Base-by-base conservation (phyloP, 768 basidiomycete species). In the Lactarius pseudohatsudake region DNA sequence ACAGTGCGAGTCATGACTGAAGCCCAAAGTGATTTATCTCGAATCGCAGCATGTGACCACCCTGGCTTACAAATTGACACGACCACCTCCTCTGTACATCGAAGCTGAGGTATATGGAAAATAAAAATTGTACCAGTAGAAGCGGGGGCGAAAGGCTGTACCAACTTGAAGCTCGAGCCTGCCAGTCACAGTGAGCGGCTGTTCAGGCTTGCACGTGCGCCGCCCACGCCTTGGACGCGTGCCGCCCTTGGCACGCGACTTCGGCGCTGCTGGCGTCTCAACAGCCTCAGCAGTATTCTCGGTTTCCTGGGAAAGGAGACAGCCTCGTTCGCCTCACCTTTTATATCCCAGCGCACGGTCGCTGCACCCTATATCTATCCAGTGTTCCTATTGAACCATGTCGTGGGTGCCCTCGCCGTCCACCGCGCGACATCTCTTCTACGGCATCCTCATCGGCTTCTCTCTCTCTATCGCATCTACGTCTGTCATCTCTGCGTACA, bases 391-490 rank as follows among this genome's bases (percentile, higher is more conserved):
- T 22, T 28, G 60, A 34, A 41, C 16, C 58, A 71, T 71, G 67
- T 65, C 72, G n/a, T 72, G 75, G 68, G 36, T 75, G 1, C 69
- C 70, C n/a, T 60, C 73, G 5, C 69, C 71, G n/a, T 54, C 72
- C 32, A 71, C 74, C 10, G 65, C 76, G 11, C 76, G 75, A 7
- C 78, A 80, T 50, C 43, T 84, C 0, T 70, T 80, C 41, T 80
- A 75, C 53, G 89, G 89, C 63, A 73, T 94, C 36, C 61, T 94
- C 41, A 73, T 94, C 18, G 95, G 94, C 0, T 82, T 94, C 67
- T 87, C 89, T 0, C 77, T 96, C 50, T 92, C 92, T 0, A 65
- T 90, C 4, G 88, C 92, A 0, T 85, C 86, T 6, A 87, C 88
- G 1, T 86, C 90, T 1, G 69, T 91, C 28, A 80, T 83, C 2